These are phyloP conservation scores for Sclerotinia nivalis DNA, from an alignment of 2,329 filamentous ascomycete genomes.

Conservation along the genomic window DNA sequence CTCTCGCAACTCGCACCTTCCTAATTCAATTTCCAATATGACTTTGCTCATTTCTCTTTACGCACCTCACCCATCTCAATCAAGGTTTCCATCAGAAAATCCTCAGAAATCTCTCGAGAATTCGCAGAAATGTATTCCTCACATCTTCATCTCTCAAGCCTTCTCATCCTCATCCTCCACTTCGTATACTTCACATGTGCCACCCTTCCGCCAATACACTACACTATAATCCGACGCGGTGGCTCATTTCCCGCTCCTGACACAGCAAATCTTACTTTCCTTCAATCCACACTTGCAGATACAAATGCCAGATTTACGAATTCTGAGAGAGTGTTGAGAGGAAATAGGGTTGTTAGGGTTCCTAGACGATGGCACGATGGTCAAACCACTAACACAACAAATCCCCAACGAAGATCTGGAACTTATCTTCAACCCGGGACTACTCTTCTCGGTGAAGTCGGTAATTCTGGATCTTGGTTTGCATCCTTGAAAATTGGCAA, in stretches of 20 bases:
- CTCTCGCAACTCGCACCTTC: not conserved
- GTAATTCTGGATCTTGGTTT: conserved; percentile 31
- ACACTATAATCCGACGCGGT: conserved; percentile 3
- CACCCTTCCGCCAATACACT: conserved; percentile 16
- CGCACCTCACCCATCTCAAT: not conserved
- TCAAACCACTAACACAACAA: not conserved
- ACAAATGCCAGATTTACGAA: not conserved
- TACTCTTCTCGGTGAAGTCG: conserved; percentile 30
- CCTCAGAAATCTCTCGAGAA: too few species aligned
- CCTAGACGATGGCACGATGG: conserved; percentile 9
- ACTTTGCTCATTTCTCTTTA: not conserved
- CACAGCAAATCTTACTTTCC: conserved; percentile 11
- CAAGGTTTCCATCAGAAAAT: accelerated
- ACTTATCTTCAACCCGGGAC: conserved; percentile 9
- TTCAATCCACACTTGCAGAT: not conserved
- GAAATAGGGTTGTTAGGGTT: not conserved
- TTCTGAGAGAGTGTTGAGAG: not conserved
- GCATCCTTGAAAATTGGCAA: conserved; percentile 30
- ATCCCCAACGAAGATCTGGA: not conserved
- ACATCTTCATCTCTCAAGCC: not conserved
- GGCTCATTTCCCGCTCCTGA: conserved; percentile 15
- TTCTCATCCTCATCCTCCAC: not conserved
- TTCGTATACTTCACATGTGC: not conserved
- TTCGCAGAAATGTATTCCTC: not conserved
- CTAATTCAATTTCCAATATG: too few species aligned